Evolutionary conservation across 805 yeast species (phyloP), one percentile per base, ranked within the genome.

Genomic region (Wickerhamiella siamensis): DNA sequence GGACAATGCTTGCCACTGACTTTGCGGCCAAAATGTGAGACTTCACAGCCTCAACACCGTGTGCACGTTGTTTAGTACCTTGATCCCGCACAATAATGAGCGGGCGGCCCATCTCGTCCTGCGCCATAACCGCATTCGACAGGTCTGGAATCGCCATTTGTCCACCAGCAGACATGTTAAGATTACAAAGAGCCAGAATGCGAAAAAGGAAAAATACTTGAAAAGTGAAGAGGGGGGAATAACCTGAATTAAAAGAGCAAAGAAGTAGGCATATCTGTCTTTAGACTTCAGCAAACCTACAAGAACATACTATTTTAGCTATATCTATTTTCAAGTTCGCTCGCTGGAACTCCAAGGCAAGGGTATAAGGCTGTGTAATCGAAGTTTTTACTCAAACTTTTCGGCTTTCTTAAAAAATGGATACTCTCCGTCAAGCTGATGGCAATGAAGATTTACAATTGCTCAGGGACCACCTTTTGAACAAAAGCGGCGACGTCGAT

Each of bases 31-130:
- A 69, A 42, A 88, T 87, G 61, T 91, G 97, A 33, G 88, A 55
- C 55, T 66, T 73, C 61, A 76, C 70, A 47, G 96, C 86, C 60
- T 91, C 84, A 35, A 75, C 61, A 21, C 93, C 93, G 51, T 79
- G 86, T 8, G 73, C 68, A 59, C 87, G 55, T 51, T 71, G 66
- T 58, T 74, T 74, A 46, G 63, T 64, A 22, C 77, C 78, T 55
- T 74, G 79, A 56, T 91, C 99, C 60, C 91, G 77, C 41, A 91
- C 99, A 59, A 91, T 91, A 58, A 91, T 88, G 60, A 91, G 84
- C 17, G 99, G 99, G 63, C 98, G 79, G 17, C 99, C 99, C 87
- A 82, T 83, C 63, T 91, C 99, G 61, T 91, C 99, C 64, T 88
- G 98, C 3, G 98, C 97, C 68, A 91, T 84, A 54, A 91, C 86